Evolutionary conservation across 495 filamentous ascomycete genomes (phyloP), one percentile per base, ranked within the genome.

Genomic region (Xylaria palmicola): DNA sequence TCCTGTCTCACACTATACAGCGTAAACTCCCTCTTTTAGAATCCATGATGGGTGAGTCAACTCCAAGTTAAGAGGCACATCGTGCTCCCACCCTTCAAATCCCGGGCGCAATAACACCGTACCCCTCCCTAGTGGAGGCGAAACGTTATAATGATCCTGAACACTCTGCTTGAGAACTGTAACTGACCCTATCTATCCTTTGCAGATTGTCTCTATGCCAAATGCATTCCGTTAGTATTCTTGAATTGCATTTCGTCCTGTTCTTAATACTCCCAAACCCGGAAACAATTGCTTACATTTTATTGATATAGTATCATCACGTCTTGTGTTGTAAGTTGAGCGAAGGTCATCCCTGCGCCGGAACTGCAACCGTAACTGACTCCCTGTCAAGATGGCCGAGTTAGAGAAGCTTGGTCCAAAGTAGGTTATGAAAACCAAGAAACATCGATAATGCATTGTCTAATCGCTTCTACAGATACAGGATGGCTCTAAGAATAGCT

Each of bases 391-490:
- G 34, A 82, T 83, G 78, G 88, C 86, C 44, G 94, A 97, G 70
- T 76, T 98, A 56, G 92, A 98, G 69, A 97, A 97, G 70, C 81
- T 98, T 8, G 94, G 94, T 1, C 84, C 85, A 20, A 90, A 91
- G 70, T 98, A 59, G 32, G 56, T 41, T 9, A 9, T 1, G 32
- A 30, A 0, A 24, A 50, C 12, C 22, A 3, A 45, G n/a, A 22
- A 37, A 41, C 1, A n/a, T n/a, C n/a, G 15, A 36, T 2, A 3
- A n/a, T 8, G 24, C 24, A 4, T 22, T 24, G 2, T 5, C 50
- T 36, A 55, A 39, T 36, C 29, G 12, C 39, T 19, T 10, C 10
- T 55, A n/a, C 13, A 61, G 59, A 61, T 61, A 96, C 77, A 79
- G 93, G 12, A 87, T 98, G 57, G 94, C 94, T 0, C 69, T 98